phyloP scores from a whole-genome alignment of 768 basidiomycete genomes.

The Leccinum variicolor region DNA sequence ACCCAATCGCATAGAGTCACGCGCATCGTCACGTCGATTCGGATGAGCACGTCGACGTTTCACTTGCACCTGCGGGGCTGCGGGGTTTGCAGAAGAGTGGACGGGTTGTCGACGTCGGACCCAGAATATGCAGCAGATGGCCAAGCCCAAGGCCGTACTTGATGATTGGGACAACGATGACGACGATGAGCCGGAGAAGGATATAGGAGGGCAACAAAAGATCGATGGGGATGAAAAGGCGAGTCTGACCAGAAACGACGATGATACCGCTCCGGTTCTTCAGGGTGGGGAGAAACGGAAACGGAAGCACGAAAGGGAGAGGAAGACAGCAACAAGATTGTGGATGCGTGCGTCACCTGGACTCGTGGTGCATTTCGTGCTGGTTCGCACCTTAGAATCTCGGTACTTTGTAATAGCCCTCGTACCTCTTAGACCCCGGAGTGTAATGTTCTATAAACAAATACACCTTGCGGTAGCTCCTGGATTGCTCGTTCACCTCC shows the following conservation, averaged over 20 bases:
- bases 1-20: neutral
- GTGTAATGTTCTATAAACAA: no score
- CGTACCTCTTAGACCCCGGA: no score
- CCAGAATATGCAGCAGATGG: neutral
- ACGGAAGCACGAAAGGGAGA: neutral
- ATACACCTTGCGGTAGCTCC: no score
- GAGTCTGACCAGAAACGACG: neutral
- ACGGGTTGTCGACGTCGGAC: constrained; percentile 1
- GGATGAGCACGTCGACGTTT: neutral
- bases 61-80: neutral
- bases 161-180: constrained; percentile 63
- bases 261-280: neutral
- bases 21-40: neutral
- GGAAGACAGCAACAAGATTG: constrained; percentile 45
- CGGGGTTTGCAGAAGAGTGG: neutral
- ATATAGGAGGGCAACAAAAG: neutral
- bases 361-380: constrained; percentile 3
- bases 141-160: constrained; percentile 18
- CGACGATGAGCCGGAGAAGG: constrained; percentile 9
- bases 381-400: neutral
- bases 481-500: no score
- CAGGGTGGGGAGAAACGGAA: neutral
- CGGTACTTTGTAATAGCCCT: no score
- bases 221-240: neutral
- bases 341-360: constrained; percentile 55